Evolutionary conservation across 2,329 filamentous ascomycete genomes (phyloP), one percentile per base, ranked within the genome.

Genomic region (Pezicula neosporulosa): DNA sequence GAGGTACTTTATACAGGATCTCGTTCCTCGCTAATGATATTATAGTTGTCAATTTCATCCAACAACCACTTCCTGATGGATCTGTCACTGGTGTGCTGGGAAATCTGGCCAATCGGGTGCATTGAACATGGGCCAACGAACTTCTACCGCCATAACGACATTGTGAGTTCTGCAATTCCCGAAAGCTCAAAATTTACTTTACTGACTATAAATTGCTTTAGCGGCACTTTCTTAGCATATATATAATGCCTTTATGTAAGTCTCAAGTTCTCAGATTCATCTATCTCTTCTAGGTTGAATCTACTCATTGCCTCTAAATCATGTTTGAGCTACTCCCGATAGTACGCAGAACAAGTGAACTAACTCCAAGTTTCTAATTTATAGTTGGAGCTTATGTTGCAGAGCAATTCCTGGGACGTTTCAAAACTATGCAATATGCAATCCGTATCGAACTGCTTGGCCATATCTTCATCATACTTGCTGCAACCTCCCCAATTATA

Each of bases 341-440:
- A 24, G n/a, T 24, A 24, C 7, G 5, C 7, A 24, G 24, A 24
- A 24, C 24, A 24, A 24, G 24, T 24, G 7, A 24, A 24, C 24
- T 24, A 24, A 24, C 24, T 24, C 24, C 3, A 4, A 24, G 24
- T 24, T 24, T 24, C 24, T 24, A 6, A 1, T 4, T 4, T 24
- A 24, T 4, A 24, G 5, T 77, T 50, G 79, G 80, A 60, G 79
- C 77, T 60, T 80, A 80, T 62, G 70, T 82, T 47, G 77, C 77
- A 13, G 71, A 83, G 59, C 74, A 78, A 60, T 81, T 81, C 55
- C 73, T 81, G 48, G 80, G 80, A 50, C 78, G 81, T 60, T 83
- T 81, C 71, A 82, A 80, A 68, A 82, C 81, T n/a, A 83, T 83
- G 53, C 70, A 80, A 56, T 62, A 78, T 39, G 69, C 72, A 41